These are phyloP conservation scores for Didymella pomorum DNA, from an alignment of 2,329 filamentous ascomycete genomes.

Conservation along the genomic window DNA sequence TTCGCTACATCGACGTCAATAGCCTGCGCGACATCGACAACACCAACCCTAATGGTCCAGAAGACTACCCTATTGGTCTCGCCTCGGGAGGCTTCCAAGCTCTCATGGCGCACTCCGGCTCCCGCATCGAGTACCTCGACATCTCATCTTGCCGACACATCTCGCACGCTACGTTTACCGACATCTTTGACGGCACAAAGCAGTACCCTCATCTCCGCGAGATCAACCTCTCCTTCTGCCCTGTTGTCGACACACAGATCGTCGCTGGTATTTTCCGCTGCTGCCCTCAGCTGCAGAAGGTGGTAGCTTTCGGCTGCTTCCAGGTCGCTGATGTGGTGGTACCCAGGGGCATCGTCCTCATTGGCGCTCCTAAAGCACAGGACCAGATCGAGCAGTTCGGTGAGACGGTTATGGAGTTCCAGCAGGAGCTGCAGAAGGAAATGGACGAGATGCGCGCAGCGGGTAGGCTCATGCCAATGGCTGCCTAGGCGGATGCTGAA, in stretches of 20 bases:
- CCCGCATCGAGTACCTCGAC: slow-evolving; percentile 71
- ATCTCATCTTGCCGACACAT: slow-evolving; percentile 89
- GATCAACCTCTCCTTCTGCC: slow-evolving; percentile 81
- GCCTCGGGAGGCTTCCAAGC: slow-evolving; percentile 78
- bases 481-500: slow-evolving; percentile 19
- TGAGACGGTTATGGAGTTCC: slow-evolving; percentile 44
- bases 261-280: slow-evolving; percentile 69
- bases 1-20: slow-evolving; percentile 76
- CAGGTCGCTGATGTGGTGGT: slow-evolving; percentile 64
- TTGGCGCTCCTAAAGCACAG: slow-evolving; percentile 67
- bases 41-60: slow-evolving; percentile 68
- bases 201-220: slow-evolving; percentile 73
- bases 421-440: slow-evolving; percentile 26
- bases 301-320: slow-evolving; percentile 71
- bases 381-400: slow-evolving; percentile 64
- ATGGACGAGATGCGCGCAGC: slow-evolving; percentile 17
- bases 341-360: slow-evolving; percentile 65
- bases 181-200: slow-evolving; percentile 70
- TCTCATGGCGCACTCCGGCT: slow-evolving; percentile 83
- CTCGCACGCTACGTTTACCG: slow-evolving; percentile 72
- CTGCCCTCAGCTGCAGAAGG: slow-evolving; percentile 66
- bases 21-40: slow-evolving; percentile 81
- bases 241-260: slow-evolving; percentile 70
- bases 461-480: slow-evolving; percentile 37
- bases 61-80: slow-evolving; percentile 70